A percentile compares a stretch with the other conserved stretches of the same genome.
Evolutionary conservation across 768 basidiomycete species (phyloP).

Genomic region (Calocera viscosa): DNA sequence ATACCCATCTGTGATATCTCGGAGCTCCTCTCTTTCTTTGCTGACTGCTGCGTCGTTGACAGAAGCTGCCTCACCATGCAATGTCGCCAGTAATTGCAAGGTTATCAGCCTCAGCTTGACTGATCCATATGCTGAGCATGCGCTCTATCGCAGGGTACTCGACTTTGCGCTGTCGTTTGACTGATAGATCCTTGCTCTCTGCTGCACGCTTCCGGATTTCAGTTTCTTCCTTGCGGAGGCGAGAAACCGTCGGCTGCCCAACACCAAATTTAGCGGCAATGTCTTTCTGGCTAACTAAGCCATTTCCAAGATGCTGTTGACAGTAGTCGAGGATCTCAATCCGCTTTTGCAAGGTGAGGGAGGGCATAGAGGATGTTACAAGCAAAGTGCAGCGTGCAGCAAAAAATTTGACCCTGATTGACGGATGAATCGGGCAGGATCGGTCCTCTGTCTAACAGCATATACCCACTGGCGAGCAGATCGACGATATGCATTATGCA

Average conservation of each 20-base stretch:
- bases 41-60: too few relatives aligned
- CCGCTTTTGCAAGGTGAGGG: neutral
- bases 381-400: neutral
- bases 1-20: too few relatives aligned
- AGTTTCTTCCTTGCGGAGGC: neutral
- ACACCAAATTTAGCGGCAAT: neutral
- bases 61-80: too few relatives aligned
- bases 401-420: neutral
- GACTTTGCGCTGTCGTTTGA: constrained; percentile 25
- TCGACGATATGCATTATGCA: neutral
- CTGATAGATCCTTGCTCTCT: neutral
- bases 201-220: neutral
- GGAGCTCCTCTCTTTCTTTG: too few relatives aligned
- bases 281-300: neutral
- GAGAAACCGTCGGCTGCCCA: neutral
- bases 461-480: neutral
- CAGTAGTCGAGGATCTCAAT: neutral
- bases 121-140: constrained; percentile 27
- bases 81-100: too few relatives aligned
- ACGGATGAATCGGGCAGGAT: neutral
- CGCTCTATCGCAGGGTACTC: constrained; percentile 29
- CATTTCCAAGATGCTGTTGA: neutral
- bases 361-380: neutral
- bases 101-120: constrained; percentile 23
- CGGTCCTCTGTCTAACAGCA: neutral